Percentiles rank a stretch among this genome's conserved stretches.
Conservation (phyloP, 768 basidiomycete species). For the Suillus clintonianus region DNA sequence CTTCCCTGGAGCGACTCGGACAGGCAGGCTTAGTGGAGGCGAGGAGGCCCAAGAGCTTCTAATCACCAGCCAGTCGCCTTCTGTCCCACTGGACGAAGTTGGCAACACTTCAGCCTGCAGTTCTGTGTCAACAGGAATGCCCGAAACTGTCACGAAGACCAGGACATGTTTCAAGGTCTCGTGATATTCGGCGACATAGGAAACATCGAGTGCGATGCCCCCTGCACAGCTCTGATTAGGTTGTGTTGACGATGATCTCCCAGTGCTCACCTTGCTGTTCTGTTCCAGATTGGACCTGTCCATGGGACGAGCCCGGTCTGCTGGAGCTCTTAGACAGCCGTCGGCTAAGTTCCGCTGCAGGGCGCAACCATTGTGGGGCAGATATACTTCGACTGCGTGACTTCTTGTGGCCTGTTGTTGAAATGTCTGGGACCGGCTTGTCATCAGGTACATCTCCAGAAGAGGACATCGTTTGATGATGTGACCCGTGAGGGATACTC, state of each 20-base stretch:
- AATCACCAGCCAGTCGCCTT: slow-evolving; percentile 61
- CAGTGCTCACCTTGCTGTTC: background rate
- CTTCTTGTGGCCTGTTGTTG: slow-evolving; percentile 28
- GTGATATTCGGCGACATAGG: slow-evolving; percentile 76
- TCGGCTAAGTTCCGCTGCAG: slow-evolving; percentile 17
- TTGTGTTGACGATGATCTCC: too few species aligned
- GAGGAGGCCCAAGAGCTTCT: slow-evolving; percentile 61
- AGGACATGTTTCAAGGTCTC: slow-evolving; percentile 82
- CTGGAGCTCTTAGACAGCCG: slow-evolving; percentile 16
- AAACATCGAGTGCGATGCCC: slow-evolving; percentile 37
- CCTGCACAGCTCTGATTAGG: background rate
- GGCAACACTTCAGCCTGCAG: slow-evolving; percentile 69
- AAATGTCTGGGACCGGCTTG: slow-evolving; percentile 14
- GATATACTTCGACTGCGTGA: slow-evolving; percentile 54
- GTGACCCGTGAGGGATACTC: slow-evolving; percentile 23
- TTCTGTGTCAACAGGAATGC: slow-evolving; percentile 48
- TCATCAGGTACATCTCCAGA: slow-evolving; percentile 9
- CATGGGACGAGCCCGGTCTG: slow-evolving; percentile 29
- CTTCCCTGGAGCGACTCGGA: slow-evolving; percentile 57
- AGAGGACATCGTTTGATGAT: background rate
- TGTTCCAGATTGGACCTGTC: slow-evolving; percentile 17
- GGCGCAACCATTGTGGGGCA: slow-evolving; percentile 60
- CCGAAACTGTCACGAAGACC: slow-evolving; percentile 66
- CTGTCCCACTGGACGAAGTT: slow-evolving; percentile 38
- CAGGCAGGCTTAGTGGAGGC: slow-evolving; percentile 56